Base-by-base conservation (phyloP, 2,329 filamentous ascomycete genomes). In the Coniochaeta sp. region DNA sequence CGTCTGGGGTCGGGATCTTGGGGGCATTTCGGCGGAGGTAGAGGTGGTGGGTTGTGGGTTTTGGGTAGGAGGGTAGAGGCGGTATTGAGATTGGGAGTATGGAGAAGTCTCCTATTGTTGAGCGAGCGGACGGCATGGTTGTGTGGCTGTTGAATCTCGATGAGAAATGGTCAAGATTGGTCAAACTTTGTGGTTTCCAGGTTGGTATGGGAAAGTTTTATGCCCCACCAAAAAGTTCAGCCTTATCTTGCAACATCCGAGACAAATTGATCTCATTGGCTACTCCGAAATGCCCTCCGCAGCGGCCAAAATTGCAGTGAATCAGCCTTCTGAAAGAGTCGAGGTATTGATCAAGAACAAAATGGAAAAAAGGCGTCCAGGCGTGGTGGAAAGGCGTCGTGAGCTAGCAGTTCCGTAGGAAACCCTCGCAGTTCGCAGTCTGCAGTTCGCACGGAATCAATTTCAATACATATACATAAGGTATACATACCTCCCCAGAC, bases 1-100 rank as follows among this genome's bases (percentile, higher is more conserved):
- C 89, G 72, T 89, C 83, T 59, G 83, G 79, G 8, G 89, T 89
- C 16, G 90, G 86, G 44, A 90, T 82, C 75, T 89, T 91, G 62
- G 93, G 92, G 54, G 87, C 82, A 74, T 98, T 93, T 60, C 86
- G 86, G 65, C 91, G 90, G 60, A 98, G 76, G 76, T 96, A 96
- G 68, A 98, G 79, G 74, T 93, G 91, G 76, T 98, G 95, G 57
- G 84, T 85, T 61, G 86, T 81, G 50, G 81, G 74, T 47, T 80
- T 74, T 26, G 86, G 82, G 61, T 82, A 89, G 1, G 89, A 84
- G 1, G 86, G 75, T n/a, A 82, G 74, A 17, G 84, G 71, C 5
- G 88, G 85, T 56, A 93, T 81, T 17, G 81, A 80, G 19, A 96
- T 76, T 0, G 89, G 85, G 1, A 96, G 81, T 60, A 89, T 76